Conservation (phyloP, 306 rosid species). For the Medicago lupulina region DNA sequence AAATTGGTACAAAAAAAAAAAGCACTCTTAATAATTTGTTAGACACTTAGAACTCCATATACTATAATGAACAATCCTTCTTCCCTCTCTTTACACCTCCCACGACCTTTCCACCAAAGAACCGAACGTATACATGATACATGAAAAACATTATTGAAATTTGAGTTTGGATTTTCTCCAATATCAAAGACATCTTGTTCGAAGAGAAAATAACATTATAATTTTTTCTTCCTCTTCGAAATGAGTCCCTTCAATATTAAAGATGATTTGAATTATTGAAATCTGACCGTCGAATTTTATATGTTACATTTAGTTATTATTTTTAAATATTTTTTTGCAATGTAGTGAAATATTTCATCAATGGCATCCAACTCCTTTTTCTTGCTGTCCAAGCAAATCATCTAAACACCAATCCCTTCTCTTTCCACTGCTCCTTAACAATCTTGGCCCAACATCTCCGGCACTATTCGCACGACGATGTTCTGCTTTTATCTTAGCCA, state of each 20-base stretch:
- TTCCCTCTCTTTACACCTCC: not conserved
- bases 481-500: slow-evolving; percentile 8
- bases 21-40: not conserved
- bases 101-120: not conserved
- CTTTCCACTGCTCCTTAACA: slow-evolving; percentile 73
- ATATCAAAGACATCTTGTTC: not conserved
- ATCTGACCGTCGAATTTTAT: not conserved
- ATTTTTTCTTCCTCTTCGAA: not conserved
- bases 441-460: slow-evolving; percentile 46
- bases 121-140: not conserved
- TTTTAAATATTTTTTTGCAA: too few species aligned
- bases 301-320: not conserved
- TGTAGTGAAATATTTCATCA: not conserved
- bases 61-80: not conserved
- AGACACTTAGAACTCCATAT: slow-evolving; percentile 37
- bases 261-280: not conserved
- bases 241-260: not conserved
- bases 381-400: slow-evolving; percentile 44
- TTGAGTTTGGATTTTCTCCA: not conserved
- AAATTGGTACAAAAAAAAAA: slow-evolving; percentile 33
- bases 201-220: not conserved
- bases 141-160: not conserved
- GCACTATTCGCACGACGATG: slow-evolving; percentile 51
- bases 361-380: slow-evolving; percentile 35
- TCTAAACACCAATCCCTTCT: slow-evolving; percentile 90